Evolutionary conservation across 2,329 filamentous ascomycete species (phyloP).

Genomic region (Aspergillus sp.): DNA sequence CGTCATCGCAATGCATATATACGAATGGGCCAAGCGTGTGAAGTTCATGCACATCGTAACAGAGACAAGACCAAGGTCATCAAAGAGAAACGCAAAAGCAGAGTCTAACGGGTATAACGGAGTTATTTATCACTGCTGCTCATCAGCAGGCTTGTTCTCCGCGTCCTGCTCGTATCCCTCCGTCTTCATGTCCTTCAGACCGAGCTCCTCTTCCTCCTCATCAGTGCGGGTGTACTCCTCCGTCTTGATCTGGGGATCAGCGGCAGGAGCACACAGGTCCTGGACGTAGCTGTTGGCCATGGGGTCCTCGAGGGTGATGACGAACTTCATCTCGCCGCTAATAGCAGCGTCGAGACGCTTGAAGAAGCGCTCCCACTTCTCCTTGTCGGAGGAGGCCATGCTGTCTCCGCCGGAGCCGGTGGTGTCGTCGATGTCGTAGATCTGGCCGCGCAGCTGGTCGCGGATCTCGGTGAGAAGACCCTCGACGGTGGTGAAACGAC

Average conservation of each 20-base stretch:
- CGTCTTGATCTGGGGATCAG: conserved; percentile 78
- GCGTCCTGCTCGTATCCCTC: conserved; percentile 75
- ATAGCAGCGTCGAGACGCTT: conserved; percentile 74
- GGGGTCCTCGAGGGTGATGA: conserved; percentile 80
- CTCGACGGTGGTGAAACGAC: conserved; percentile 95
- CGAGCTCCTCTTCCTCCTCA: conserved; percentile 92
- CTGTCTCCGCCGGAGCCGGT: conserved; percentile 72
- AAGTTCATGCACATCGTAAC: conserved; percentile 28
- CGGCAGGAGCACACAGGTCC: conserved; percentile 74
- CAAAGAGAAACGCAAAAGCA: conserved; percentile 13
- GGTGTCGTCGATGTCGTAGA: conserved; percentile 72
- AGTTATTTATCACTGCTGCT: conserved; percentile 32
- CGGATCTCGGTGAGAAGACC: conserved; percentile 90
- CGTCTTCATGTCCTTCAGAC: conserved; percentile 87
- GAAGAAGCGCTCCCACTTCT: conserved; percentile 82
- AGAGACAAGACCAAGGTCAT: conserved; percentile 25
- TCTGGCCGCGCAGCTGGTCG: conserved; percentile 82
- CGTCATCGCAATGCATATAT: conserved; percentile 14
- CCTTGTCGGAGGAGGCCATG: conserved; percentile 64
- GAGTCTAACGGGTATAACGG: conserved; percentile 15
- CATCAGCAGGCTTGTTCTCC: conserved; percentile 20
- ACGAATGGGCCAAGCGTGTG: conserved; percentile 7
- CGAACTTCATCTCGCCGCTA: conserved; percentile 76
- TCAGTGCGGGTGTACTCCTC: conserved; percentile 85
- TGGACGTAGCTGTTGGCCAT: conserved; percentile 93